Conservation (phyloP, 768 basidiomycete genomes). For the Panus rudis region DNA sequence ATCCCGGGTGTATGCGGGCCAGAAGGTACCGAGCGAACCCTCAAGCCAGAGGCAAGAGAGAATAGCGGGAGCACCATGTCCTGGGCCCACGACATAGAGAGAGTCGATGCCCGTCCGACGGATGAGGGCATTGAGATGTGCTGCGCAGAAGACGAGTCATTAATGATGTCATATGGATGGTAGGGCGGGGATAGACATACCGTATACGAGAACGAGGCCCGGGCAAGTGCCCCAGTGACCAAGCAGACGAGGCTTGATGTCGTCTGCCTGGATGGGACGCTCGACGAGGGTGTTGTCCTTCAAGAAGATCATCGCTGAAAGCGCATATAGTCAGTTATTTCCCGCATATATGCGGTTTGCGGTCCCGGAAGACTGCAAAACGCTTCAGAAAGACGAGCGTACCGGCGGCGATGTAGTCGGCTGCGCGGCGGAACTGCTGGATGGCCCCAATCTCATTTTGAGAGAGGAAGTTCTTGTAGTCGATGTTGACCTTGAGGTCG, state of each 20-base stretch:
- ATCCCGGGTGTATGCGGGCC: constrained; percentile 52
- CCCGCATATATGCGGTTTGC: background rate
- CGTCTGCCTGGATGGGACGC: constrained; percentile 46
- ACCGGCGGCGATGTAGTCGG: constrained; percentile 69
- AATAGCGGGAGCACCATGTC: constrained; percentile 83
- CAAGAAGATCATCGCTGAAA: constrained; percentile 78
- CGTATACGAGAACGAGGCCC: constrained; percentile 63
- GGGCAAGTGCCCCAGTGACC: constrained; percentile 86
- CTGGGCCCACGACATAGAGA: constrained; percentile 79
- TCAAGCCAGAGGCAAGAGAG: constrained; percentile 87
- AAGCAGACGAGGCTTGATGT: constrained; percentile 76
- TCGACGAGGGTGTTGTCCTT: constrained; percentile 65
- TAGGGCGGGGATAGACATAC: constrained; percentile 45
- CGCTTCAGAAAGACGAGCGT: too few species aligned
- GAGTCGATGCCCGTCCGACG: constrained; percentile 52
- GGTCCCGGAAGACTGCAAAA: constrained; percentile 2
- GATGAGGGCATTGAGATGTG: constrained; percentile 40
- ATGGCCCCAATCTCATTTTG: constrained; percentile 44
- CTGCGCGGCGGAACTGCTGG: constrained; percentile 50
- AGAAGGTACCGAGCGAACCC: constrained; percentile 55
- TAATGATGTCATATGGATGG: background rate
- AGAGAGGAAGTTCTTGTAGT: constrained; percentile 40
- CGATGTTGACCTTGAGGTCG: constrained; percentile 40
- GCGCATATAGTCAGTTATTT: too few species aligned
- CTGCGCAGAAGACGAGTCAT: background rate